A percentile compares a stretch with the other conserved stretches of the same genome.
Conservation (phyloP, 148 eudicot genomes). For the Diospyros lotus region DNA sequence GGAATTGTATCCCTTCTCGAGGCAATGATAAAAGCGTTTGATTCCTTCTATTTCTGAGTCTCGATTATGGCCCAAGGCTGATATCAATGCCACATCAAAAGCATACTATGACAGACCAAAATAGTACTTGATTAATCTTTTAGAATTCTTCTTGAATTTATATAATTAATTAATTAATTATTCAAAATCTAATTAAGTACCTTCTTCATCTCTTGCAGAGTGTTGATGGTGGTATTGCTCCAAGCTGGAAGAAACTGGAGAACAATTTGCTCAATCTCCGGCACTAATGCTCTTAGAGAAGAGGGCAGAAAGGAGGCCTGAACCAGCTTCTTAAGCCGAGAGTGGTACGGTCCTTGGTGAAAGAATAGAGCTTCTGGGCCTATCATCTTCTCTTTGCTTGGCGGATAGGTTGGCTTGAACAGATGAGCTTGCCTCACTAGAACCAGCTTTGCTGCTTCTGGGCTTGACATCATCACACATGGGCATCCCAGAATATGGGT, state of each 20-base stretch:
- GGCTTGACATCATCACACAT: conserved; percentile 92
- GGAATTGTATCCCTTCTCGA: conserved; percentile 93
- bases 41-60: conserved; percentile 55
- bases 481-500: conserved; percentile 89
- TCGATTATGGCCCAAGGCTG: conserved; percentile 52
- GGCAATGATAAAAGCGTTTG: conserved; percentile 43
- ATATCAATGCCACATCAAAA: conserved; percentile 81
- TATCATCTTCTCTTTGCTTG: conserved; percentile 74
- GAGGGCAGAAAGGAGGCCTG: conserved; percentile 56
- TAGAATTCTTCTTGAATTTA: background rate
- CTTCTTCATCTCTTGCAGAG: conserved; percentile 81
- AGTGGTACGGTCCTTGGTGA: conserved; percentile 80
- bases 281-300: conserved; percentile 31
- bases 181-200: conserved; percentile 17
- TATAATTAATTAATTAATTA: too few species aligned
- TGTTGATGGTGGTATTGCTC: conserved; percentile 45
- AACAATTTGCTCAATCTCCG: conserved; percentile 54
- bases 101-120: conserved; percentile 45
- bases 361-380: conserved; percentile 84
- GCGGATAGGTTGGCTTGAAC: conserved; percentile 89
- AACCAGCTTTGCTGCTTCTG: conserved; percentile 69
- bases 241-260: conserved; percentile 49
- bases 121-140: background rate
- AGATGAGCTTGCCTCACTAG: conserved; percentile 66
- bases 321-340: conserved; percentile 56